Evolutionary conservation across 371 early-diverging fungal genomes (phyloP), one percentile per base, ranked within the genome.

Genomic region (Funneliformis caledonium): DNA sequence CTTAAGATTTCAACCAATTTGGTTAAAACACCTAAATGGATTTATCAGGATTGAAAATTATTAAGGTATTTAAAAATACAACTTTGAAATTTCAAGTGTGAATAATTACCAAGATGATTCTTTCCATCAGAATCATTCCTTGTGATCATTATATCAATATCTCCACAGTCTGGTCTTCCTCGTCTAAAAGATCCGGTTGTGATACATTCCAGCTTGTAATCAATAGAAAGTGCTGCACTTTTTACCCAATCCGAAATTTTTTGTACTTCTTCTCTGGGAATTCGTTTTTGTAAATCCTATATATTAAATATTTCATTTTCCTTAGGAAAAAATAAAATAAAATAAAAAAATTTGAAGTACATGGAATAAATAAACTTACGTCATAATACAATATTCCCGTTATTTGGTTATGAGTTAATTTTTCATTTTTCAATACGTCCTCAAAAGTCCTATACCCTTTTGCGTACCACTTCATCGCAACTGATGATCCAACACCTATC

Each of bases 81-180:
- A 12, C 60, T 8, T 14, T 31, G 31, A 62, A 7, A 62, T 31
- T 64, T 64, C 11, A 64, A 11, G 26, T 11, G 8, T 26, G 11
- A 69, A 73, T 14, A 31, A 16, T 47, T 70, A 73, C 73, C 73
- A 6, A 26, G 50, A 73, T 33, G 48, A n/a, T 11, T 16, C 19
- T 48, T 73, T 37, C 73, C 73, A 12, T 73, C 52, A 0, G 73
- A 56, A 73, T 73, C 48, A 14, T 73, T 73, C 6, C 52, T 48
- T 14, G 73, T 73, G 11, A 73, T 73, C 26, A 73, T 14, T 33
- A 73, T 73, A 50, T 73, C 73, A 73, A 70, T 47, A 48, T 70
- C 70, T 10, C 70, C 70, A 22, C 70, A 70, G 45, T 42, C 45
- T 45, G 70, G 48, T 11, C 14, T 19, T 16, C 70, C 70, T 12